Base-by-base conservation (phyloP, 805 yeast genomes). In the Cyberlindnera petersonii region DNA sequence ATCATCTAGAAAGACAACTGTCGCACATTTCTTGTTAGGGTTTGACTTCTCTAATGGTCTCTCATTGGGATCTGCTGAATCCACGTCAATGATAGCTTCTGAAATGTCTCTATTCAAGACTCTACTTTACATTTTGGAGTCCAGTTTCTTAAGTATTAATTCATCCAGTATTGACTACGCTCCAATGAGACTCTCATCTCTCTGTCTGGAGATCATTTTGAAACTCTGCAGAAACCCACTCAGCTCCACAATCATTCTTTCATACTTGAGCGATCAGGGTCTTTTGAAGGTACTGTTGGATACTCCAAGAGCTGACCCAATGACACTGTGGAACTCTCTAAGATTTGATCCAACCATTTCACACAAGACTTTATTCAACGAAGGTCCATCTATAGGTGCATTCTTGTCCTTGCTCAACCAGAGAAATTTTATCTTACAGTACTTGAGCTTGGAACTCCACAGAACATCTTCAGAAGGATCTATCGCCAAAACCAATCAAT, bases 21-120 rank as follows among this genome's bases (percentile, higher is more conserved):
- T 83, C 1, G 65, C 91, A 1, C 97, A 88, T 55, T 80, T 82
- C 49, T 58, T 91, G 8, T 67, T 91, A 2, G 98, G 98, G 0
- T 87, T 79, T 58, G 78, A 75, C 29, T 62, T 72, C 26, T 59
- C 63, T 2, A 74, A 71, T 36, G 66, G 72, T n/a, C 62, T 79
- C 16, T 58, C 74, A 0, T 57, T 79, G n/a, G 77, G 78, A 3
- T 46, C 59, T 3, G 67, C 70, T 13, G 44, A 55, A 4, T 56
- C 66, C 1, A 55, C 63, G 1, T 77, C 86, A 0, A 76, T 77
- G 18, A 71, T 82, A 36, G 61, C 61, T 3, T 72, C 86, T 0
- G 66, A 62, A 0, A 65, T 68, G 13, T 80, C 88, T 3, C 58
- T 84, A 8, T 67, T 89, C 31, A 69, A 65, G 22, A 65, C 79